A percentile compares a stretch with the other conserved stretches of the same genome.
Evolutionary conservation across 345 rosid species (phyloP).

Genomic region (Draba incana): DNA sequence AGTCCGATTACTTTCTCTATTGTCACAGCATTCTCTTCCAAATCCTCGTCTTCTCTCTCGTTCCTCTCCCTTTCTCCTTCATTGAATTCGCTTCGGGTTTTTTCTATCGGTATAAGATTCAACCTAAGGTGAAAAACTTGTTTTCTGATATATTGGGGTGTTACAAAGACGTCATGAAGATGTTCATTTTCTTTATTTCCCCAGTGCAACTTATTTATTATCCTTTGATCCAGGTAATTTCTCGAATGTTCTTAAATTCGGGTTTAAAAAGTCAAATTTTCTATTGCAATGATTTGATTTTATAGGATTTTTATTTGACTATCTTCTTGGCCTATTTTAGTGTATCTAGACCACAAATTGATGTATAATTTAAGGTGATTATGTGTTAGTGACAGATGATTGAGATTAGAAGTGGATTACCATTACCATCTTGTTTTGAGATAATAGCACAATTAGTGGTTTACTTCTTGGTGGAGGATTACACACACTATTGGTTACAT

Average conservation of each 20-base stretch:
- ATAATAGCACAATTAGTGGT: slow-evolving; percentile 62
- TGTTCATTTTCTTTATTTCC: slow-evolving; percentile 63
- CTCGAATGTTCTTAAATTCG: neutral
- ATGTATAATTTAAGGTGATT: too few species aligned
- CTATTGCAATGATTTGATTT: too few species aligned
- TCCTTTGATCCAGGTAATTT: slow-evolving; percentile 65
- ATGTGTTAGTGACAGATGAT: slow-evolving; percentile 50
- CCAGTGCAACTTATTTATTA: slow-evolving; percentile 76
- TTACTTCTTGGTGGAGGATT: slow-evolving; percentile 76
- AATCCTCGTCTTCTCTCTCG: slow-evolving; percentile 63
- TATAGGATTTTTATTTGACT: too few species aligned
- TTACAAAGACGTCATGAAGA: slow-evolving; percentile 64
- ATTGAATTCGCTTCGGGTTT: slow-evolving; percentile 46
- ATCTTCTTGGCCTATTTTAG: too few species aligned
- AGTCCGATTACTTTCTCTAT: slow-evolving; percentile 77
- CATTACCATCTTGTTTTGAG: slow-evolving; percentile 78
- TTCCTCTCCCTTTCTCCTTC: slow-evolving; percentile 63
- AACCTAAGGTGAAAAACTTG: slow-evolving; percentile 69
- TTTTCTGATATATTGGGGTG: slow-evolving; percentile 58
- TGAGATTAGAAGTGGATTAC: slow-evolving; percentile 66
- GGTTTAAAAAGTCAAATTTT: too few species aligned
- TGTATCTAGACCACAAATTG: too few species aligned
- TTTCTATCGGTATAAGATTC: slow-evolving; percentile 65
- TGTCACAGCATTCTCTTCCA: slow-evolving; percentile 70
- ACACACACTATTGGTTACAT: slow-evolving; percentile 80